Conservation (phyloP, 306 rosid species). For the Vigna unguiculata region DNA sequence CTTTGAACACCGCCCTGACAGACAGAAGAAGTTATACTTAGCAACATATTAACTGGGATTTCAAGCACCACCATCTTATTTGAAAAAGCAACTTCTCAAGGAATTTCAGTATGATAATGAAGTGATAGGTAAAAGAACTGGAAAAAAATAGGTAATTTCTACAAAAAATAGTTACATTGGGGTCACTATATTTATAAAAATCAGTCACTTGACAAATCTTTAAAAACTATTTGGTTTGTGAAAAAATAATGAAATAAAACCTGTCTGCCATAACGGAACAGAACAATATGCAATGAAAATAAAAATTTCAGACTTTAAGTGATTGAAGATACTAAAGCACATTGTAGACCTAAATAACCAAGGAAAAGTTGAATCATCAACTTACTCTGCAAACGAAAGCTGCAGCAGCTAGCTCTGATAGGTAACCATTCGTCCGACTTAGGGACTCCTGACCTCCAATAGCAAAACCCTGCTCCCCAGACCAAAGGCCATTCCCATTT, state of each 20-base stretch:
- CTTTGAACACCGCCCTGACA: constrained; percentile 87
- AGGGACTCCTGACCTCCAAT: constrained; percentile 75
- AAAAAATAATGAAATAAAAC: neutral
- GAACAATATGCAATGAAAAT: neutral
- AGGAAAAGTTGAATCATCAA: constrained; percentile 10
- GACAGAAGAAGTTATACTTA: constrained; percentile 38
- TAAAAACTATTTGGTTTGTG: neutral
- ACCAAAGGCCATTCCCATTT: constrained; percentile 68
- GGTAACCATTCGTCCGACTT: constrained; percentile 72
- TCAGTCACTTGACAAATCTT: neutral
- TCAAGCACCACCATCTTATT: neutral
- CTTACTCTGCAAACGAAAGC: constrained; percentile 86
- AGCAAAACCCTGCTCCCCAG: constrained; percentile 80
- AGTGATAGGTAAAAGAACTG: neutral
- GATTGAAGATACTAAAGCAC: constrained; percentile 1
- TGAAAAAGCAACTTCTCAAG: constrained; percentile 28
- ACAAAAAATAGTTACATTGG: neutral
- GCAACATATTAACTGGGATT: constrained; percentile 45
- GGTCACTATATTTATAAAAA: neutral
- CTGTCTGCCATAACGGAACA: neutral
- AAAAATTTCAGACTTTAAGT: neutral
- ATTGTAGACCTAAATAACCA: neutral
- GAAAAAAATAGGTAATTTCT: neutral
- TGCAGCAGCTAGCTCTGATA: constrained; percentile 91
- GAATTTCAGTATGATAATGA: constrained; percentile 11